A percentile compares a stretch with the other conserved stretches of the same genome.
phyloP scores from a whole-genome alignment of 2,329 filamentous ascomycete genomes.

The Diaporthe citriasiana region DNA sequence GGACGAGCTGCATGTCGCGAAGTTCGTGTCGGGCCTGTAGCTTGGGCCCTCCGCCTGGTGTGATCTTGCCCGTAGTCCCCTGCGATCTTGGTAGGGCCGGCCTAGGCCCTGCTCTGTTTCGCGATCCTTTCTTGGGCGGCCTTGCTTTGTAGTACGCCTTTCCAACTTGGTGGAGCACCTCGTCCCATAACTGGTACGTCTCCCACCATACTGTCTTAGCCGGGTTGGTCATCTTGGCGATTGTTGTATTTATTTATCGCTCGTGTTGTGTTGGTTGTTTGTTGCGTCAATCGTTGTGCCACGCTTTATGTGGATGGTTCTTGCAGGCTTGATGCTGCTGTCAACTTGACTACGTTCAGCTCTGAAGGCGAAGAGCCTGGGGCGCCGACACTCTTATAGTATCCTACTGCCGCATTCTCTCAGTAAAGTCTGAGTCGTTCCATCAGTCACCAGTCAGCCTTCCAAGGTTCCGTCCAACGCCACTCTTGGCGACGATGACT shows the following conservation, averaged over 20 bases:
- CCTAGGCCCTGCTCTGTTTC: conserved; percentile 6
- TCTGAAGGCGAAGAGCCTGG: not conserved
- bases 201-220: conserved; percentile 48
- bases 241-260: not conserved
- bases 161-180: conserved; percentile 56
- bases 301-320: not conserved
- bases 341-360: not conserved
- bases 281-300: not conserved
- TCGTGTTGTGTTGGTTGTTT: not conserved
- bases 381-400: conserved; percentile 11
- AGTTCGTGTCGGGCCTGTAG: conserved; percentile 9
- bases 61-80: not conserved
- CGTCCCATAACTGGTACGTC: conserved; percentile 56
- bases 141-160: conserved; percentile 53
- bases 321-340: not conserved
- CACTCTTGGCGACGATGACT: conserved; percentile 36
- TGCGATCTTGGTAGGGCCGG: conserved; percentile 20
- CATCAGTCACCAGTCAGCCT: conserved; percentile 2
- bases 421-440: not conserved
- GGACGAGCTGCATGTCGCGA: conserved; percentile 34
- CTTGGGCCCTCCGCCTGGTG: not conserved
- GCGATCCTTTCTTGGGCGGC: conserved; percentile 21
- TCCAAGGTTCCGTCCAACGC: conserved; percentile 21
- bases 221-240: conserved; percentile 37
- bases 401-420: not conserved